A percentile compares a stretch with the other conserved stretches of the same genome.
phyloP scores from a whole-genome alignment of 257 asterid species.

The Solanum ossicruentum region DNA sequence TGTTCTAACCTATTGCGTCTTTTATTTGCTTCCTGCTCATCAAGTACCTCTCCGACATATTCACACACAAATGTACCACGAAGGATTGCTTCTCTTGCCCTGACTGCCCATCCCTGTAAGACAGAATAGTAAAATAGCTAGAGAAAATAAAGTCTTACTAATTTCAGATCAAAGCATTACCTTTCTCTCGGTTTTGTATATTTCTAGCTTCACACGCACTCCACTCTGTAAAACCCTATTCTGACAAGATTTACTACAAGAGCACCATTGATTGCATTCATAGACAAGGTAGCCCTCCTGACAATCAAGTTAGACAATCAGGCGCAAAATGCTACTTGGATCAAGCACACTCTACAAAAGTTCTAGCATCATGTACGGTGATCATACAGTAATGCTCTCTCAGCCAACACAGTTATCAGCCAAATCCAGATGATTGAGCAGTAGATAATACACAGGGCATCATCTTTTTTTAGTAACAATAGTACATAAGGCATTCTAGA shows the following conservation, averaged over 20 bases:
- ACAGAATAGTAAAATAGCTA: constrained; percentile 5
- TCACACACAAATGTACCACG: constrained; percentile 95
- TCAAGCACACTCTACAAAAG: not conserved
- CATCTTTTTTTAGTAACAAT: not conserved
- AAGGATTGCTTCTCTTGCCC: constrained; percentile 72
- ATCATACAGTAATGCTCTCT: not conserved
- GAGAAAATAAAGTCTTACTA: not conserved
- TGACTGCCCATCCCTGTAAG: constrained; percentile 95
- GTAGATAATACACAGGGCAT: not conserved
- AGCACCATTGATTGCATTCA: constrained; percentile 85
- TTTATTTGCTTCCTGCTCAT: constrained; percentile 71
- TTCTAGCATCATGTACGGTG: not conserved
- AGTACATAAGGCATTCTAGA: not conserved
- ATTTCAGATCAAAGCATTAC: constrained; percentile 17
- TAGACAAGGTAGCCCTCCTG: constrained; percentile 97
- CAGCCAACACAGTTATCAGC: not conserved
- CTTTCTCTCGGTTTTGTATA: constrained; percentile 84
- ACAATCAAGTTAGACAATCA: constrained; percentile 13
- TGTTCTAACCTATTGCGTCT: constrained; percentile 57
- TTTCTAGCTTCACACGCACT: constrained; percentile 70
- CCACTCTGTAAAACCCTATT: constrained; percentile 97
- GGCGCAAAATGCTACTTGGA: not conserved
- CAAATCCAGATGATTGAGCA: not conserved
- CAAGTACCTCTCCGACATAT: constrained; percentile 87
- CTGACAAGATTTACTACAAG: constrained; percentile 67